Conservation (phyloP, 257 asterid genomes). For the Solanum ahanhuiri region DNA sequence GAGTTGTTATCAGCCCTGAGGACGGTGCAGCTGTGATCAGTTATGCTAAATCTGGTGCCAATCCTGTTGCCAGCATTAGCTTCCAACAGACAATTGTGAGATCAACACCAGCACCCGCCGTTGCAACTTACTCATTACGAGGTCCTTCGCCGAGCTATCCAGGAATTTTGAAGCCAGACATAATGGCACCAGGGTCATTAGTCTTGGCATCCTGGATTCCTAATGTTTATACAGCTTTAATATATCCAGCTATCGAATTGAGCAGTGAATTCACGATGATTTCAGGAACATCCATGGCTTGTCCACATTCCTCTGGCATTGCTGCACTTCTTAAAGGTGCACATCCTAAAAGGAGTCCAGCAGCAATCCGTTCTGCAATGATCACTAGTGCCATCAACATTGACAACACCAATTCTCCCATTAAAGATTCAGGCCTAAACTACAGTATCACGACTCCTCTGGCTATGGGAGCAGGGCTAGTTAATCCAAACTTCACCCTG, state of each 20-base stretch:
- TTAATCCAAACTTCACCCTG: neutral
- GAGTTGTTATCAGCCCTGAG: conserved; percentile 28
- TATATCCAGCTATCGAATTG: conserved; percentile 7
- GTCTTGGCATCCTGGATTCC: conserved; percentile 36
- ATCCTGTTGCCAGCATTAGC: conserved; percentile 29
- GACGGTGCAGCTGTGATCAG: conserved; percentile 20
- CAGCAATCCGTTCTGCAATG: neutral
- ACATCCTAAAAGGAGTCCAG: neutral
- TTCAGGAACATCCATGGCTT: conserved; percentile 27
- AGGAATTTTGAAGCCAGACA: conserved; percentile 46
- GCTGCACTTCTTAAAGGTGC: neutral
- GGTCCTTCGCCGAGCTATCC: conserved; percentile 45
- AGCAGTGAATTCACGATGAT: conserved; percentile 22
- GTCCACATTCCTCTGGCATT: neutral
- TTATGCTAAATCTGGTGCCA: conserved; percentile 14
- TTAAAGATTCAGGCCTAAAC: neutral
- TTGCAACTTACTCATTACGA: conserved; percentile 28
- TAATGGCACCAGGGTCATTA: conserved; percentile 44
- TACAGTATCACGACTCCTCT: neutral
- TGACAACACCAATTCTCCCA: neutral
- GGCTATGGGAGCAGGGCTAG: neutral
- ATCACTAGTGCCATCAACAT: neutral
- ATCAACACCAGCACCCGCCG: conserved; percentile 35
- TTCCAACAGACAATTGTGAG: conserved; percentile 49
- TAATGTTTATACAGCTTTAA: neutral